Percentiles rank a stretch among this genome's conserved stretches.
These are phyloP conservation scores for Eimeria acervulina DNA, from an alignment of 169 alveolate species.

Conservation along the genomic window DNA sequence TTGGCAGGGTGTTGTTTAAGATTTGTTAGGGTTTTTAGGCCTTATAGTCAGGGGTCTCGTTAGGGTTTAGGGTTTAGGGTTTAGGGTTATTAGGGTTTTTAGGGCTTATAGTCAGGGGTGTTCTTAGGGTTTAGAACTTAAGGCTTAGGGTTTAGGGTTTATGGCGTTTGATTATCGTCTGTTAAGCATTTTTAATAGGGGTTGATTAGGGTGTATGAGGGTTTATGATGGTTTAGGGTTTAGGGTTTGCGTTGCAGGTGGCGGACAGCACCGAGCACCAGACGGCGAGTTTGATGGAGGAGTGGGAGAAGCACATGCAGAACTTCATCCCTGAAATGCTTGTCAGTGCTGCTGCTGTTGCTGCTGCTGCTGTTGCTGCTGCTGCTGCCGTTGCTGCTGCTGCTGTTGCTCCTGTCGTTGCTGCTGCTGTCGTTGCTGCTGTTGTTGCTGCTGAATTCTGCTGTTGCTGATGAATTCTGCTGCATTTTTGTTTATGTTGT, in stretches of 20 bases:
- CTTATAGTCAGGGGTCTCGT: too few relatives aligned
- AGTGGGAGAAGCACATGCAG: constrained; percentile 89
- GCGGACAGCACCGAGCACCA: not conserved
- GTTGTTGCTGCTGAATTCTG: not conserved
- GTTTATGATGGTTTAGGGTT: not conserved
- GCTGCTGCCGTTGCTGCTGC: not conserved
- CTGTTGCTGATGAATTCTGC: not conserved
- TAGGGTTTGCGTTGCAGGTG: not conserved
- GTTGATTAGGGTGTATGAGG: too few relatives aligned
- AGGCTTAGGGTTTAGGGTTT: too few relatives aligned
- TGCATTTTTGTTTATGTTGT: not conserved
- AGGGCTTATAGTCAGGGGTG: not conserved
- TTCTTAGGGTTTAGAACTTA: not conserved
- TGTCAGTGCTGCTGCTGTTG: constrained; percentile 52
- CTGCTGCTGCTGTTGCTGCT: constrained; percentile 27
- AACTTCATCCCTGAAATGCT: constrained; percentile 89
- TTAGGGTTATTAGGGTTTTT: not conserved
- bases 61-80: too few relatives aligned
- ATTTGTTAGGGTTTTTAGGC: too few relatives aligned
- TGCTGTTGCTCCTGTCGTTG: not conserved
- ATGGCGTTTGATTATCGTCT: too few relatives aligned
- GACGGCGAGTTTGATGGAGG: constrained; percentile 83
- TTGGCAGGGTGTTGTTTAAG: not conserved
- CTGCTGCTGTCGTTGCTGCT: constrained; percentile 8
- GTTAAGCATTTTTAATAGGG: too few relatives aligned